Base-by-base conservation (phyloP, 768 basidiomycete species). In the Suillus alpinus region DNA sequence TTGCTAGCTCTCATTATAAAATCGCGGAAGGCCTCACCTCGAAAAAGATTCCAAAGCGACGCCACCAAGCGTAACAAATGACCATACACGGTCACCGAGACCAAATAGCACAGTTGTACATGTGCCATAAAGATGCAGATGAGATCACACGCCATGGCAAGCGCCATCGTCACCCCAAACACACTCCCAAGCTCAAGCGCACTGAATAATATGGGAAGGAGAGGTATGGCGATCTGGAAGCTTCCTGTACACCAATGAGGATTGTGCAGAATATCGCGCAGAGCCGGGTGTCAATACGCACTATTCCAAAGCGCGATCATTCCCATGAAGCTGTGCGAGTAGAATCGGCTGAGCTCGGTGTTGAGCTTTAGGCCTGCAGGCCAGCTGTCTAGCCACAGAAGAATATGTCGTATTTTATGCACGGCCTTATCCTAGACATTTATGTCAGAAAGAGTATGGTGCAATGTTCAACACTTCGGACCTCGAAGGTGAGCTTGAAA, bases 281-380 rank as follows among this genome's bases (percentile, higher is more conserved):
- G 12, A n/a, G n/a, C 7, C 13, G 18, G 5, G 36, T 23, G 16
- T n/a, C 9, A 16, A 44, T 26, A 79, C 89, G 51, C 60, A 95
- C 95, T 75, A 6, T 81, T 85, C 93, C 94, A 98, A 2, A 83
- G 66, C 1, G 78, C 79, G 16, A 92, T 82, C 14, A 92, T 63
- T 29, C 81, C 81, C 3, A 88, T 77, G 55, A 97, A 87, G 0
- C 83, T 80, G 60, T 86, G 81, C n/a, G 88, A 85, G 67, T 93
- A 90, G 70, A 97, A 90, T 29, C 80, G 78, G 66, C 93, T 92
- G n/a, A 99, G 81, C 66, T 98, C 92, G 0, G 93, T 92, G 68
- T 98, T 98, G 57, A 99, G 86, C 74, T 99, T 99, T 43, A 99
- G 76, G 1, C 97, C 96, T 1, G 88, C 94, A 0, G 96, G 96